phyloP scores from a whole-genome alignment of 495 filamentous ascomycete genomes.

The Bombardia bombarda region DNA sequence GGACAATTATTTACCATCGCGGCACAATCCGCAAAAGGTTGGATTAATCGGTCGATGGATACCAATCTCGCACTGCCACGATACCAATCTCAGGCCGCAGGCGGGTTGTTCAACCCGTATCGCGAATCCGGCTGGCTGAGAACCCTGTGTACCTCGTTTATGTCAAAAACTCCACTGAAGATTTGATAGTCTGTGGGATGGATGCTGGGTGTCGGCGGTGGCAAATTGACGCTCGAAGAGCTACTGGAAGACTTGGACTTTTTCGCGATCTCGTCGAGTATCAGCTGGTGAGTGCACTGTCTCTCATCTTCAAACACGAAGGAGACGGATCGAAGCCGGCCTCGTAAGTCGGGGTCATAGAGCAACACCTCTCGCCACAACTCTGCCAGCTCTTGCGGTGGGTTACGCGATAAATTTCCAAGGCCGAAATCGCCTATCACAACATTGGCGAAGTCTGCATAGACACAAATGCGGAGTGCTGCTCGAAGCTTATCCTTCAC shows the following conservation, averaged over 20 bases:
- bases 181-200: constrained; percentile 39
- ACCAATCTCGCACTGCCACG: not conserved
- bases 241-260: constrained; percentile 28
- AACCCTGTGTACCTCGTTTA: constrained; percentile 30
- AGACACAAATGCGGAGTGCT: constrained; percentile 58
- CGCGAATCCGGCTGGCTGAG: constrained; percentile 36
- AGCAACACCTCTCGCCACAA: constrained; percentile 63
- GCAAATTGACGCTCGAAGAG: constrained; percentile 6
- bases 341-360: constrained; percentile 56
- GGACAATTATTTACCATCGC: no score
- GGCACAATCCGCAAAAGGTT: no score
- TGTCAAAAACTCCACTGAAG: constrained; percentile 33
- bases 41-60: no score
- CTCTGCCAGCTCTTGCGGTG: constrained; percentile 54
- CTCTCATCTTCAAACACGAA: constrained; percentile 56
- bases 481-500: constrained; percentile 64
- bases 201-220: constrained; percentile 11
- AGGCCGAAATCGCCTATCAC: constrained; percentile 66
- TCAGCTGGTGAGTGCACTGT: constrained; percentile 37
- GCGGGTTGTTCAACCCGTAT: constrained; percentile 34
- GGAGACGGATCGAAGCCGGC: constrained; percentile 58
- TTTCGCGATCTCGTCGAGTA: constrained; percentile 40
- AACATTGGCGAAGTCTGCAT: constrained; percentile 48
- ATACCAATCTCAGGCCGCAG: constrained; percentile 13
- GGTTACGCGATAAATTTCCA: constrained; percentile 62